Evolutionary conservation across 176 grass and related monocot genomes (phyloP), one percentile per base, ranked within the genome.

Genomic region (Carex scoparia): DNA sequence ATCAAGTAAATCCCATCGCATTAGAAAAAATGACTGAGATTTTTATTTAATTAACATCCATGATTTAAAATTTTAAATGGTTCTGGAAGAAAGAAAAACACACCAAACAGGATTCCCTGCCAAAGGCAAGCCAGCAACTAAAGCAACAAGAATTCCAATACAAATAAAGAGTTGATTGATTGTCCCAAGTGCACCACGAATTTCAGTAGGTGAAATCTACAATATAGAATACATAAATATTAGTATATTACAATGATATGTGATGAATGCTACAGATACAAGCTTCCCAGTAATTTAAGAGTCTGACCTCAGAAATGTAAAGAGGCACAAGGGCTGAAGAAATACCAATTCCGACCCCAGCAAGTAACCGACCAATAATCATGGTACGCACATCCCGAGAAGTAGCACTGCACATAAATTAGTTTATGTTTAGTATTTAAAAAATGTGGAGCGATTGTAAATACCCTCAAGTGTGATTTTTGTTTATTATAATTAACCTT

Each of bases 151-250:
- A 91, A 99, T 99, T 83, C 96, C 96, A 65, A 99, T 94, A 84
- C 93, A 95, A 80, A 99, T 99, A 86, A 99, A 99, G 62, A 99
- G 93, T 86, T 99, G 96, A 85, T 99, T 99, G 74, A 94, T 83
- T 0, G 96, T 89, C n/a, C 96, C 96, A 91, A 99, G 96, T 81
- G 96, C 87, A 84, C 96, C 96, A 88, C 96, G 93, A 48, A 99
- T 99, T 94, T 99, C 96, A 90, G 96, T 99, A 72, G 96, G 96
- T 89, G 96, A 95, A 30, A 99, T 99, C 96, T 99, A 86, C 72
- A 86, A 40, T 11, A 61, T 73, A 16, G 58, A 62, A 23, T 5
- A 78, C 86, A 70, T 84, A 32, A 86, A 56, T 85, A 37, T 85
- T 40, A 40, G 38, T 40, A 40, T 40, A 40, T 40, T 42, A 70